Evolutionary conservation across 2,329 filamentous ascomycete species (phyloP).

Genomic region (Rhinocladiella mackenziei): DNA sequence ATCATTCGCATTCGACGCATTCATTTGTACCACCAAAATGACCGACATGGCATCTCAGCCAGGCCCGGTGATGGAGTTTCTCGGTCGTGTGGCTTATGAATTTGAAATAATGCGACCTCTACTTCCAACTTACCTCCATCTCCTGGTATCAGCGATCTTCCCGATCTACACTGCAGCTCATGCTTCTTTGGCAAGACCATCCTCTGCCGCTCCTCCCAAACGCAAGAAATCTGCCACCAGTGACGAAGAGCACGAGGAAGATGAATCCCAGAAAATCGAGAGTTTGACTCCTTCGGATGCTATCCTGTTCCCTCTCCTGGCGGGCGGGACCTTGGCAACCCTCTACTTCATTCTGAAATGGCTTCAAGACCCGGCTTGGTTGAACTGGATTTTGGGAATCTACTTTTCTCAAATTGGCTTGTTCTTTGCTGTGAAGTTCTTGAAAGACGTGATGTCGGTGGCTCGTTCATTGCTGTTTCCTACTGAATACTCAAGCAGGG

Average conservation of each 20-base stretch:
- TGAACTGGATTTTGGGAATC: constrained; percentile 77
- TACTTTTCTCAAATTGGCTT: constrained; percentile 80
- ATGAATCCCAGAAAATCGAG: constrained; percentile 58
- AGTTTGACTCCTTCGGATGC: constrained; percentile 73
- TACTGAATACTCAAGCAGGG: constrained; percentile 56
- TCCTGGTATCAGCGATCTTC: constrained; percentile 66
- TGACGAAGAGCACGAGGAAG: constrained; percentile 53
- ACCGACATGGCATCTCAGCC: constrained; percentile 12
- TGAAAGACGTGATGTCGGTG: constrained; percentile 68
- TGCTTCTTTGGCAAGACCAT: constrained; percentile 76
- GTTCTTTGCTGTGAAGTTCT: constrained; percentile 68
- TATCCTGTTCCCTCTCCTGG: constrained; percentile 76
- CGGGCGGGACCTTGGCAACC: constrained; percentile 65
- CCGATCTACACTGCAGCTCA: constrained; percentile 83
- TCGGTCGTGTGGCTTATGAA: constrained; percentile 26
- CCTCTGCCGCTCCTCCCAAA: constrained; percentile 64
- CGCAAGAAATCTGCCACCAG: constrained; percentile 41
- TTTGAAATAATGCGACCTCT: constrained; percentile 38
- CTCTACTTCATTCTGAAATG: constrained; percentile 88
- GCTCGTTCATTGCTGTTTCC: constrained; percentile 68
- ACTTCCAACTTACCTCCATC: constrained; percentile 55
- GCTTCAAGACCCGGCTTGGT: constrained; percentile 71
- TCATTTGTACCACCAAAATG: neutral
- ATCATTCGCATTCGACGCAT: neutral
- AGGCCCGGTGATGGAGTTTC: constrained; percentile 18